A percentile compares a stretch with the other conserved stretches of the same genome.
phyloP scores from a whole-genome alignment of 208 protist species.

The Acanthamoeba triangularis region DNA sequence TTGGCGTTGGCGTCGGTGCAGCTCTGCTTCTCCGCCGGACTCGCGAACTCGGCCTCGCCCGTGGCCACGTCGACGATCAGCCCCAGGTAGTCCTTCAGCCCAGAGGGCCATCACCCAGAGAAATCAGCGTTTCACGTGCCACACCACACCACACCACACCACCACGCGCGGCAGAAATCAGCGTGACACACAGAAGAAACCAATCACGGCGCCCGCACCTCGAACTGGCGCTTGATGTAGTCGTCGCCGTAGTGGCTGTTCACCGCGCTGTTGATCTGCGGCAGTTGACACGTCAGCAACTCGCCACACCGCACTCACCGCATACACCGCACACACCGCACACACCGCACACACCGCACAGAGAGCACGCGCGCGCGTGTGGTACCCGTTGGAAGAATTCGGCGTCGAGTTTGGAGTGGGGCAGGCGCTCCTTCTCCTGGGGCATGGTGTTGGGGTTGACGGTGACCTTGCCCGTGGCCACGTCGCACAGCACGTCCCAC shows the following conservation, averaged over 20 bases:
- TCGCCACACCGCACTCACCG: no score
- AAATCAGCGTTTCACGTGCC: not conserved
- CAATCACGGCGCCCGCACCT: not conserved
- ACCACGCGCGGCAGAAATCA: no score
- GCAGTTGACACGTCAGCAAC: not conserved
- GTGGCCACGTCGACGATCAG: slow-evolving; percentile 10
- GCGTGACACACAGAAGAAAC: not conserved
- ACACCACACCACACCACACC: not conserved
- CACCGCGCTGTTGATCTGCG: not conserved
- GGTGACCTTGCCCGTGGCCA: slow-evolving; percentile 76
- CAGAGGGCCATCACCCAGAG: not conserved
- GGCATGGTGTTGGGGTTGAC: not conserved
- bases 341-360: no score
- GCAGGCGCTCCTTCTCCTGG: not conserved
- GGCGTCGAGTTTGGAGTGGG: not conserved
- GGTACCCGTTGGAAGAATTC: not conserved
- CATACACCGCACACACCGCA: no score
- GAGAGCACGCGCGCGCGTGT: no score
- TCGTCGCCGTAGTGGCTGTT: slow-evolving; percentile 14
- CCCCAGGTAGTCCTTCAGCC: not conserved
- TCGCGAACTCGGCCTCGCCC: slow-evolving; percentile 44
- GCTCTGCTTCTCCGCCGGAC: not conserved
- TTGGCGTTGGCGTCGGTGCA: slow-evolving; percentile 78
- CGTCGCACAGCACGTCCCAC: slow-evolving; percentile 81
- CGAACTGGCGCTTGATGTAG: slow-evolving; percentile 27